Evolutionary conservation across 2,329 filamentous ascomycete species (phyloP).

Genomic region (Akanthomyces muscarius): DNA sequence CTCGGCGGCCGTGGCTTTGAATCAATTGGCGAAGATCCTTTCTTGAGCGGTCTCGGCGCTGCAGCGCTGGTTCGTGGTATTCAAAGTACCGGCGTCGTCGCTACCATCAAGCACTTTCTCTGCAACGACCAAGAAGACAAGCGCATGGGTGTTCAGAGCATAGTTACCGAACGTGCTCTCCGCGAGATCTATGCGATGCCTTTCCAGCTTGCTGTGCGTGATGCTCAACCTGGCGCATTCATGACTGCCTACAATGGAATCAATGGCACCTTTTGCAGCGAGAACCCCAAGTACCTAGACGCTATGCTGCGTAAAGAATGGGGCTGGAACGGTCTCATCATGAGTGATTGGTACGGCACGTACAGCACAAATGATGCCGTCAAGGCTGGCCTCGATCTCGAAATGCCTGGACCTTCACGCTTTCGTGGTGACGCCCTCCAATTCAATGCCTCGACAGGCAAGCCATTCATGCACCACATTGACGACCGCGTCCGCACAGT

Average conservation of each 20-base stretch:
- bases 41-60: slow-evolving; percentile 52
- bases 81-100: slow-evolving; percentile 52
- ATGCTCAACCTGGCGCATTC: slow-evolving; percentile 48
- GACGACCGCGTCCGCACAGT: slow-evolving; percentile 56
- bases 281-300: slow-evolving; percentile 48
- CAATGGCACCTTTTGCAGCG: slow-evolving; percentile 53
- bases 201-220: slow-evolving; percentile 53
- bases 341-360: slow-evolving; percentile 58
- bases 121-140: slow-evolving; percentile 60
- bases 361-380: slow-evolving; percentile 51
- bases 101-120: slow-evolving; percentile 58
- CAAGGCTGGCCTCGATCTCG: slow-evolving; percentile 52
- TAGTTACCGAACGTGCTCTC: slow-evolving; percentile 52
- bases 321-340: slow-evolving; percentile 54
- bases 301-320: slow-evolving; percentile 52
- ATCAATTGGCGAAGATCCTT: slow-evolving; percentile 55
- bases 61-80: slow-evolving; percentile 52
- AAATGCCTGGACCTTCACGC: slow-evolving; percentile 56
- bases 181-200: slow-evolving; percentile 57
- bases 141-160: slow-evolving; percentile 51
- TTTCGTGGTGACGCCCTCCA: slow-evolving; percentile 49
- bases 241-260: slow-evolving; percentile 60
- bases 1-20: slow-evolving; percentile 58
- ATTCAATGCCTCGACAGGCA: slow-evolving; percentile 52
- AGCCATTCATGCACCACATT: slow-evolving; percentile 51